These are phyloP conservation scores for Lycium barbarum DNA, from an alignment of 257 asterid species.

Conservation along the genomic window DNA sequence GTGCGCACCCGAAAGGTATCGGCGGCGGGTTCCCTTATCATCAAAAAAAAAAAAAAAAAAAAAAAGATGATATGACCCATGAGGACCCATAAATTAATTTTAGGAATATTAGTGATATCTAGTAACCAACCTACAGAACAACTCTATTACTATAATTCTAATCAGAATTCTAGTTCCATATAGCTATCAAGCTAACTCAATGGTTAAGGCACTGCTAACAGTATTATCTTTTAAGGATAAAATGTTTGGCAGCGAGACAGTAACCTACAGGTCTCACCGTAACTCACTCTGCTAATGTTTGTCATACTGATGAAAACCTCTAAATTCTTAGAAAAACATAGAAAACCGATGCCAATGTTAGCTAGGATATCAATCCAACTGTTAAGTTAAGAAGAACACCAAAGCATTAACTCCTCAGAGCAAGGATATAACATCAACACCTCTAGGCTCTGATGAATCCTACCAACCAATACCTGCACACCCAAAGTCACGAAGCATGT, in stretches of 20 bases:
- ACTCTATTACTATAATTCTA: neutral
- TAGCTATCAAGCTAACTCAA: conserved; percentile 23
- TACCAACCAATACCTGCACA: neutral
- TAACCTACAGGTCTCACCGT: neutral
- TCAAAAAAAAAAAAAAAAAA: no score
- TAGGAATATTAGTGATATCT: neutral
- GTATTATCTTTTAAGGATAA: neutral
- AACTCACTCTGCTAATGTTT: neutral
- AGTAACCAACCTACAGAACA: neutral
- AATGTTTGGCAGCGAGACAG: conserved; percentile 2
- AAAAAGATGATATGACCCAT: no score
- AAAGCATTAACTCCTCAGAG: neutral
- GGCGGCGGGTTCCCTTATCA: no score
- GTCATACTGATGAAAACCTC: neutral
- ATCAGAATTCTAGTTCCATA: conserved; percentile 5
- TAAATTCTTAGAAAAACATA: neutral
- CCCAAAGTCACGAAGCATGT: neutral
- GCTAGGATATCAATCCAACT: neutral
- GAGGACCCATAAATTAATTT: neutral
- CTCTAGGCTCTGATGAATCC: conserved; percentile 9
- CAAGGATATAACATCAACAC: neutral
- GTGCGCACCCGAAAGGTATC: no score
- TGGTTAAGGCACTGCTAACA: neutral
- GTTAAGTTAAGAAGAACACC: neutral
- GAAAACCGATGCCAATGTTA: conserved; percentile 18